Conservation (phyloP, 192 early-diverging fungal species). For the Tieghemiomyces parasiticus region DNA sequence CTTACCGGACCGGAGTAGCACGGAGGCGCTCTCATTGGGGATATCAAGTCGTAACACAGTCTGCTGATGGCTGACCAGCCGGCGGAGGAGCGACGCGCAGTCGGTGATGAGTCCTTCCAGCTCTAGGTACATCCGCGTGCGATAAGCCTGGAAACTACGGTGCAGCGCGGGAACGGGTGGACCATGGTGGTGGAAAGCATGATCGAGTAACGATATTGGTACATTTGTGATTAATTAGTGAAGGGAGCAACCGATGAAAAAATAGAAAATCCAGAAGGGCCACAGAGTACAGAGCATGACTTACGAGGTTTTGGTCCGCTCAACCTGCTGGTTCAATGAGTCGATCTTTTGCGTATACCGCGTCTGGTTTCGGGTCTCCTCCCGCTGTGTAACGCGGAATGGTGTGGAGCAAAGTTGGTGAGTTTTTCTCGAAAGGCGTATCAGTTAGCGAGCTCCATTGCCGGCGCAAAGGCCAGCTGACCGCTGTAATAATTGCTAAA, state of each 20-base stretch:
- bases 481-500: too few relatives aligned
- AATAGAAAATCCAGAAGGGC: background rate
- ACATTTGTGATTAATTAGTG: background rate
- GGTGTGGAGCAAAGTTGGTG: background rate
- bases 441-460: too few relatives aligned
- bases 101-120: conserved; percentile 3
- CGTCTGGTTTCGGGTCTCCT: background rate
- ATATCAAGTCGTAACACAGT: background rate
- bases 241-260: too few relatives aligned
- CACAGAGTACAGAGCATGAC: too few relatives aligned
- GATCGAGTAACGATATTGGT: background rate
- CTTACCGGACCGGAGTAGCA: background rate
- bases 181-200: background rate
- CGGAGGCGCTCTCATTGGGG: background rate
- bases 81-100: conserved; percentile 1
- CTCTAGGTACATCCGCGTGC: conserved; percentile 2
- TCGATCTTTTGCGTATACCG: background rate
- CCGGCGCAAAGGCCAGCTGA: too few relatives aligned
- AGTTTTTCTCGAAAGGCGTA: background rate
- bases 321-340: background rate
- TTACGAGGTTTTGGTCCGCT: conserved; percentile 1
- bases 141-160: background rate
- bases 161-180: background rate
- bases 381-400: background rate
- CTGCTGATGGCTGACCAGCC: background rate